Evolutionary conservation across 805 yeast genomes (phyloP), one percentile per base, ranked within the genome.

Genomic region (Candida anglica): DNA sequence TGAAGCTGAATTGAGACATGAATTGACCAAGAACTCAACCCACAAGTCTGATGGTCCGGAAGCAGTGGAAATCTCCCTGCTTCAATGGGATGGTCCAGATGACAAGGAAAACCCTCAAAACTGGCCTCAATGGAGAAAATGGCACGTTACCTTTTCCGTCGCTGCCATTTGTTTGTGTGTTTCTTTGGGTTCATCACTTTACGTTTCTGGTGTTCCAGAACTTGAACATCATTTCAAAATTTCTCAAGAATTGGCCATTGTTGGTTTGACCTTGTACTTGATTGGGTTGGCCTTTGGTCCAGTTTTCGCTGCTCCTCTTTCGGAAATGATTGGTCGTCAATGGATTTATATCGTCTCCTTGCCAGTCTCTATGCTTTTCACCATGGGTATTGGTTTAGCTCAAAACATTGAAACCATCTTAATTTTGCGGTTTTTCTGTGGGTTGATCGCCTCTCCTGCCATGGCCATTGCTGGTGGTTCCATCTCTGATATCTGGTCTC

Each of bases 391-490:
- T 34, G 88, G 83, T 4, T 61, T 80, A 38, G 69, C 86, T 1
- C 58, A 67, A 23, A 77, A 81, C 44, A 79, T 84, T 43, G 66
- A 76, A 38, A 65, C 73, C 8, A 66, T 84, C 19, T 60, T 86
- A 30, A 79, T 87, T 4, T 64, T 85, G 28, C 63, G 96, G 46
- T 83, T 84, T 50, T 75, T 87, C 47, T 66, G 82, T 15, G 95
- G 95, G 1, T 68, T 81, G 19, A 71, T 81, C 31, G 86, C 93
- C 1, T 79, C 89, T 2, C 94, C 93, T 3, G 87, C 89, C 2
- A 68, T 87, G 60, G 81, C 95, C 7, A 77, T 85, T 43, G 91
- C 87, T 9, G 87, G 89, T 34, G 96, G 95, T 42, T 79, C 93
- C 4, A 76, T 87, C 41, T 64, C 80, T 35, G 96, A 87, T 59